Evolutionary conservation across 1,284 basidiomycete genomes (phyloP), one percentile per base, ranked within the genome.

Genomic region (Neotropicomus parvogracilis): DNA sequence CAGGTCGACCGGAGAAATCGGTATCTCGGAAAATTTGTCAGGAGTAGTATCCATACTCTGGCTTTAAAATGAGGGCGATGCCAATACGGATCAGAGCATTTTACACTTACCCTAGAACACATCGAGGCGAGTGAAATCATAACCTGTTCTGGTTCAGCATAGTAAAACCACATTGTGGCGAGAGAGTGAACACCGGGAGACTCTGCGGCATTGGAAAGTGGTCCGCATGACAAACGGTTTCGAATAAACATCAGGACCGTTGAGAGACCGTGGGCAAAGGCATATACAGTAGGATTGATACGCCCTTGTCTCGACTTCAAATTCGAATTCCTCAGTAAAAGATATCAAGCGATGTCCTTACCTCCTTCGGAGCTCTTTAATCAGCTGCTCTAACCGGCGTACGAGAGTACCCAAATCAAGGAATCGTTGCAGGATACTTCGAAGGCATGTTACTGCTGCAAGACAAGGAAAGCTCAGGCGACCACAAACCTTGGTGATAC

Each of bases 261-360:
- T 1, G 81, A 78, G 5, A 88, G 65, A 0, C 79, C 72, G 59
- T 89, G 83, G 0, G 75, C 72, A 56, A 88, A 84, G 6, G 85
- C 80, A 58, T 86, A 78, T 9, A 79, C 64, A 9, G 78, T 79
- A 6, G 83, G 74, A 6, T 73, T 75, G 44, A 73, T 70, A 32
- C 62, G 69, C 12, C 68, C 65, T 48, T 69, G 71, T 51, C 75
- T 78, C 38, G 14, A 52, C 29, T 43, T 50, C 39, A 48, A 48
- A 49, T 40, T 49, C 7, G 14, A 38, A 20, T 40, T 26, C 44
- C 33, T 28, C 44, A 36, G 14, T 37, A 24, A 2, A 7, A 39
- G 26, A 36, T 20, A 35, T 12, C 2, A 31, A 40, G 46, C 19
- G n/a, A 28, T 3, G 9, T 9, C 12, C 60, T 51, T 53, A 83